Evolutionary conservation across 225 moss, liverwort and hornwort species (phyloP).

Genomic region (Pseudoscleropodium purum): DNA sequence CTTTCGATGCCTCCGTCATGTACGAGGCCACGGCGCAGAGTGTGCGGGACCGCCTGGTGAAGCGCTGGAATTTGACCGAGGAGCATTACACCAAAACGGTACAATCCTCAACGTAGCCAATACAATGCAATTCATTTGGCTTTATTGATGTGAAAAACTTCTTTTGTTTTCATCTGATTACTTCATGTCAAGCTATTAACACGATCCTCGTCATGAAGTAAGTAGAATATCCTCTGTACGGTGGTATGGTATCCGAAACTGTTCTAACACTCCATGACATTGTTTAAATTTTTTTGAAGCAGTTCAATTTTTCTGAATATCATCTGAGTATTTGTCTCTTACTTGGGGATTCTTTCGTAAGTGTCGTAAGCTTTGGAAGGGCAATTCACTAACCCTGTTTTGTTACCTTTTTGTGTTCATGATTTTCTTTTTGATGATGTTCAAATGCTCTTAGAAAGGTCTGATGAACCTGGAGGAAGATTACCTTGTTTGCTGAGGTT

Average conservation of each 20-base stretch:
- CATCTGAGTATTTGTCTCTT: not conserved
- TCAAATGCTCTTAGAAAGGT: not conserved
- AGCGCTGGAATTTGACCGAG: constrained; percentile 24
- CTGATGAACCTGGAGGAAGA: not conserved
- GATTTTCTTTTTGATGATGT: not conserved
- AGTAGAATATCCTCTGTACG: not conserved
- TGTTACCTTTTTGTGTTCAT: not conserved
- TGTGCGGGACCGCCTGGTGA: constrained; percentile 26
- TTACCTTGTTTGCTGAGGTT: not conserved
- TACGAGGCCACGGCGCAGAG: constrained; percentile 36
- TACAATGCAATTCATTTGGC: not conserved
- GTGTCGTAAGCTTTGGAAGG: not conserved
- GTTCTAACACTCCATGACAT: not conserved
- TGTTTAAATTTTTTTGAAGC: not conserved
- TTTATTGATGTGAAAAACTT: not conserved
- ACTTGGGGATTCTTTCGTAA: not conserved
- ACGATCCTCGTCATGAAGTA: not conserved
- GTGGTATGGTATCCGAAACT: not conserved
- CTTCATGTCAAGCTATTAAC: not conserved
- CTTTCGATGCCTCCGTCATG: constrained; percentile 13
- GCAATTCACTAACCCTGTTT: not conserved
- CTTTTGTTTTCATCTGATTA: not conserved
- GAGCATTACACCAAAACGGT: constrained; percentile 28
- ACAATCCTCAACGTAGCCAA: not conserved
- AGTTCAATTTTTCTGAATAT: not conserved